Evolutionary conservation across 345 rosid species (phyloP).

Genomic region (Brassica juncea): DNA sequence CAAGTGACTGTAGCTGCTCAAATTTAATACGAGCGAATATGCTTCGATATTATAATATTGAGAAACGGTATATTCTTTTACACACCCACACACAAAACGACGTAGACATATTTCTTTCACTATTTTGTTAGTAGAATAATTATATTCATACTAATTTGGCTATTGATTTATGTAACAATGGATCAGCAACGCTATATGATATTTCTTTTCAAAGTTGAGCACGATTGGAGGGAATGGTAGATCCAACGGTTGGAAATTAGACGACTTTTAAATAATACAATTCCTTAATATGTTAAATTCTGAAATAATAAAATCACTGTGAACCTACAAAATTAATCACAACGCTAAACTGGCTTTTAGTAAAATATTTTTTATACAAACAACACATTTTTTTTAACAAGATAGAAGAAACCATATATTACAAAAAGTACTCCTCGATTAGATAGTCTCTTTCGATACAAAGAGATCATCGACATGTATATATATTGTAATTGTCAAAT

Average conservation of each 20-base stretch:
- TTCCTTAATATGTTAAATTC: neutral
- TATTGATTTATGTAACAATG: neutral
- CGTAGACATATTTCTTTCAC: neutral
- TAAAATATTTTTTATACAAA: no score
- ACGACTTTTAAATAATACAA: neutral
- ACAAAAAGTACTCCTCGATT: neutral
- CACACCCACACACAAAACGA: neutral
- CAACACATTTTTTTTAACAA: neutral
- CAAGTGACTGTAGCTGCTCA: neutral
- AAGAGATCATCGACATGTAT: neutral
- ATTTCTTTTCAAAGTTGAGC: neutral
- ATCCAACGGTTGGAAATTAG: conserved; percentile 29
- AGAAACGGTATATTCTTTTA: neutral
- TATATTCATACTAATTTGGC: neutral
- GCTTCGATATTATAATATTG: neutral
- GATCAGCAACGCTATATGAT: neutral
- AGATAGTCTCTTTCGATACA: neutral
- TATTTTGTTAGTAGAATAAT: neutral
- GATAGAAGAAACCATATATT: neutral
- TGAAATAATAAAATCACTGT: neutral
- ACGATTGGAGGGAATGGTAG: neutral
- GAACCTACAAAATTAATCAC: neutral
- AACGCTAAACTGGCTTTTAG: neutral
- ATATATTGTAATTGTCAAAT: neutral
- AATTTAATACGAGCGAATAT: conserved; percentile 4